Evolutionary conservation across 805 yeast genomes (phyloP), one percentile per base, ranked within the genome.

Genomic region (Wickerhamiella sergipiensis): DNA sequence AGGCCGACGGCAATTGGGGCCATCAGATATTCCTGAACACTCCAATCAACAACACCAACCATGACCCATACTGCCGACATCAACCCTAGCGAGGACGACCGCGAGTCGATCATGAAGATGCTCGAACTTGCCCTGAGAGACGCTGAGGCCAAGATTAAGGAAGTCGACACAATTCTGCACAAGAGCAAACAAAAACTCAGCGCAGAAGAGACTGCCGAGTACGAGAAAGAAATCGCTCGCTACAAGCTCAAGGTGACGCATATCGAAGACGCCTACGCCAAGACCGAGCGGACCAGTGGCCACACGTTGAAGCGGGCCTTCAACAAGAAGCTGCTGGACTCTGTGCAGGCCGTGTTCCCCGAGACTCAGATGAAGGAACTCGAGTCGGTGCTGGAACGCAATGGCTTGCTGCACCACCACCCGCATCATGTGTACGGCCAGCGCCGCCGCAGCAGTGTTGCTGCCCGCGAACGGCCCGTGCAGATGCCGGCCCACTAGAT

Each of bases 291-390:
- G 36, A 59, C 62, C n/a, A 52, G 52, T 43, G 62, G 62, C 46
- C 59, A 57, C 23, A 59, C 62, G 39, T 50, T 59, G 45, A 57
- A 57, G 57, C 58, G 58, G 55, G 61, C 60, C 18, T 57, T 52
- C 50, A 53, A 52, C 50, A 58, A 59, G 59, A 58, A 59, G 56
- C 56, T 58, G 21, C 42, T 59, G 42, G 53, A 52, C 15, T 56
- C 59, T 26, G 55, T 54, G 23, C 48, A 55, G 22, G 43, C 56
- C 19, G 42, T 55, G 9, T 48, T 54, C 38, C 52, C 53, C 21
- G 57, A 50, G n/a, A 49, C 47, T 9, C 54, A 57, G 53, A 54
- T 52, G 52, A 29, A 46, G 19, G 43, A 49, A 5, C 50, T 57
- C 31, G 59, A 56, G 46, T 48, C 49, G 31, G 43, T 56, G 22